phyloP scores from a whole-genome alignment of 2,329 filamentous ascomycete species.

The Ophiostoma ulmi region DNA sequence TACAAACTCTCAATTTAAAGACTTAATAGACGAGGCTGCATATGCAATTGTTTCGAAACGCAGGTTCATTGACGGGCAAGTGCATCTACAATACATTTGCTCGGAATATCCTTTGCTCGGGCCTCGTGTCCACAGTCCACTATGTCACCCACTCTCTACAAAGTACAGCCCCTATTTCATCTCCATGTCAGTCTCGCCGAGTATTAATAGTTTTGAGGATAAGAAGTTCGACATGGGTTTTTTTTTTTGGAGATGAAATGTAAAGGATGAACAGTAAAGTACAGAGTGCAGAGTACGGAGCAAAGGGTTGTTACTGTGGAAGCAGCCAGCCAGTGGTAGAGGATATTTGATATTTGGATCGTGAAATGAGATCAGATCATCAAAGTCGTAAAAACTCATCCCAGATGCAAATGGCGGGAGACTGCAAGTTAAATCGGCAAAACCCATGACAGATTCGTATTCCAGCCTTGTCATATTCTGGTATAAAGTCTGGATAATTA shows the following conservation, averaged over 20 bases:
- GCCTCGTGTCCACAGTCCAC: background rate
- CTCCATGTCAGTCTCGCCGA: background rate
- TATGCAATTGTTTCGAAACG: conserved; percentile 5
- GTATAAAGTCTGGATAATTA: too few species aligned
- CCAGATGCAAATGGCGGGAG: background rate
- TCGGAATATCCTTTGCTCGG: background rate
- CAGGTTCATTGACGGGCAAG: background rate
- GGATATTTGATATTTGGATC: background rate
- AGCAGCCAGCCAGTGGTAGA: background rate
- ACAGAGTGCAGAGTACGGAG: too few species aligned
- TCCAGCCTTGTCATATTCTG: too few species aligned
- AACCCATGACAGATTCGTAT: too few species aligned
- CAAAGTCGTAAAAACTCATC: background rate
- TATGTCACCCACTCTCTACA: background rate
- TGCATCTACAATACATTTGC: background rate
- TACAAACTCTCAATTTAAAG: background rate
- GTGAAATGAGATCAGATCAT: background rate
- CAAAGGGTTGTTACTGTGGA: background rate
- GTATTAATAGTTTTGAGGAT: background rate
- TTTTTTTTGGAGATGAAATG: background rate
- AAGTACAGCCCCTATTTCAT: background rate
- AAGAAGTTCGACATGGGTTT: background rate
- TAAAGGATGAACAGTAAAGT: background rate
- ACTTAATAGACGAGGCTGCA: background rate
- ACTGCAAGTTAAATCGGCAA: too few species aligned